Conservation (phyloP, 441 rosid species). For the Populus hybrid region DNA sequence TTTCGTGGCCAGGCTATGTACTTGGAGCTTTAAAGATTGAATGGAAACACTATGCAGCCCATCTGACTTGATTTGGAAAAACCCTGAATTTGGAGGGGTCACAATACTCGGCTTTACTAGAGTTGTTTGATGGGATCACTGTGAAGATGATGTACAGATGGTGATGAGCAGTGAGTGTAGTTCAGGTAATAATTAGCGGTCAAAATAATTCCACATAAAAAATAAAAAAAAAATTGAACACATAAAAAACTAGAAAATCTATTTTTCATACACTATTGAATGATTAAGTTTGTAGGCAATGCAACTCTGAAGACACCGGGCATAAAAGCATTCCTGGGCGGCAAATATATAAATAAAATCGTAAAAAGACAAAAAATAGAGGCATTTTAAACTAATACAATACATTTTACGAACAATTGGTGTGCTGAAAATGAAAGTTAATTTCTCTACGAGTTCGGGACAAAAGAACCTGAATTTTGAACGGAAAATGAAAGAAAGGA, state of each 20-base stretch:
- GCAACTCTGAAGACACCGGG: too few relatives aligned
- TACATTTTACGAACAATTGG: conserved; percentile 36
- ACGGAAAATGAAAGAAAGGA: not conserved
- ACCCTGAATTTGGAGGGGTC: too few relatives aligned
- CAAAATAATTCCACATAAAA: not conserved
- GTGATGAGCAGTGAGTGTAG: not conserved
- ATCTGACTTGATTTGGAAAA: too few relatives aligned
- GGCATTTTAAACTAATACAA: not conserved
- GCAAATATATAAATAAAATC: not conserved
- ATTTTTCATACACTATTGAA: too few relatives aligned
- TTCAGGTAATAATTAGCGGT: not conserved
- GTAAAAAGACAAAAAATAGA: not conserved
- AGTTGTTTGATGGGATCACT: too few relatives aligned
- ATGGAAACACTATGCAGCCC: too few relatives aligned
- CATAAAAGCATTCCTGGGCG: too few relatives aligned
- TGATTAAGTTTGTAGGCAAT: too few relatives aligned
- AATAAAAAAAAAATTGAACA: too few relatives aligned
- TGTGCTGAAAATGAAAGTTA: conserved; percentile 3
- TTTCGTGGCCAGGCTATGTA: not conserved
- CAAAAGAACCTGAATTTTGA: not conserved
- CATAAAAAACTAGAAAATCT: not conserved
- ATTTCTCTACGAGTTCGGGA: not conserved
- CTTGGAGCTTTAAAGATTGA: not conserved
- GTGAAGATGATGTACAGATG: too few relatives aligned
- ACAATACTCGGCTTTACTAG: too few relatives aligned